A percentile compares a stretch with the other conserved stretches of the same genome.
phyloP scores from a whole-genome alignment of 169 alveolate species.

The Plasmodium inui region DNA sequence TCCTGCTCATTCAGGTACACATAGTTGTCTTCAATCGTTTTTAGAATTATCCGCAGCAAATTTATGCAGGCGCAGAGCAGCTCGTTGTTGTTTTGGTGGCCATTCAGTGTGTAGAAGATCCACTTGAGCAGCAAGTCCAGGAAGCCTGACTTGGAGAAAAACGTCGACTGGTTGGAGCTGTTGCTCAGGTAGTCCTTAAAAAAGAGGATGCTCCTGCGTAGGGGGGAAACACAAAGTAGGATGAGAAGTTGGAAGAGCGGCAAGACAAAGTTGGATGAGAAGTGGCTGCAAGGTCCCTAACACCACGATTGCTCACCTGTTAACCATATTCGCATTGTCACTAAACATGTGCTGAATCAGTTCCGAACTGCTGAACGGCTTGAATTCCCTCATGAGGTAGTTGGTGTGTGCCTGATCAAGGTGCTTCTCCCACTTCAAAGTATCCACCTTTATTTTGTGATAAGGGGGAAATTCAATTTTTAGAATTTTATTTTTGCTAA shows the following conservation, averaged over 20 bases:
- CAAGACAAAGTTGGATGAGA: background rate
- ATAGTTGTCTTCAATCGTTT: slow-evolving; percentile 66
- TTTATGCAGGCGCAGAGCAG: slow-evolving; percentile 12
- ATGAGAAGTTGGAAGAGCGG: background rate
- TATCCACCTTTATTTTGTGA: slow-evolving; percentile 64
- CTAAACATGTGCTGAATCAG: slow-evolving; percentile 32
- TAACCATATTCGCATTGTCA: slow-evolving; percentile 29
- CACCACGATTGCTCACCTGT: too few relatives aligned
- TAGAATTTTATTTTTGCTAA: slow-evolving; percentile 19
- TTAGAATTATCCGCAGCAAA: slow-evolving; percentile 38
- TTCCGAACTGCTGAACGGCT: slow-evolving; percentile 32
- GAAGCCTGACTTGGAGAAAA: slow-evolving; percentile 54
- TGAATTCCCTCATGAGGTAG: slow-evolving; percentile 64
- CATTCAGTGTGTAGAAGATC: slow-evolving; percentile 36
- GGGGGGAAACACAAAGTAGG: background rate
- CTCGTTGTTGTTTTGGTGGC: slow-evolving; percentile 33
- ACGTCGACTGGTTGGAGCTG: slow-evolving; percentile 46
- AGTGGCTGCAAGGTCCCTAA: background rate
- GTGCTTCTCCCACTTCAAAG: slow-evolving; percentile 55
- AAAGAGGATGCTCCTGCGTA: slow-evolving; percentile 39
- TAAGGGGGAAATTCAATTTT: slow-evolving; percentile 70
- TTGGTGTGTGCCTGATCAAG: slow-evolving; percentile 38
- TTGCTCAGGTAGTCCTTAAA: slow-evolving; percentile 64
- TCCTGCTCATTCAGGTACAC: slow-evolving; percentile 38
- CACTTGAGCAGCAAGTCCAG: slow-evolving; percentile 58